Conservation (phyloP, 2,329 filamentous ascomycete species). For the Helotiales sp. region DNA sequence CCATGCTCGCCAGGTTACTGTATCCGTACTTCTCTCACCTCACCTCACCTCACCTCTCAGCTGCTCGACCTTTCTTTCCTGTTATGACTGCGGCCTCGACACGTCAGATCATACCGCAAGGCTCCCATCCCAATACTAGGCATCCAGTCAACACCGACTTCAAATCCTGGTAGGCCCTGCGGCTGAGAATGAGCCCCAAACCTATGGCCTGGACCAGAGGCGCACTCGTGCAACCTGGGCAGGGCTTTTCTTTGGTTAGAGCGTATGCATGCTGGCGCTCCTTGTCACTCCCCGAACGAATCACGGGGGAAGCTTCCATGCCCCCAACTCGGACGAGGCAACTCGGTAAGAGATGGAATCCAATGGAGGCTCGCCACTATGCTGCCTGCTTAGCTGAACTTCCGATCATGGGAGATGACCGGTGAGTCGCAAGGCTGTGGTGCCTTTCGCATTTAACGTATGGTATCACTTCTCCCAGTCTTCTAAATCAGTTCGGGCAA, state of each 20-base stretch:
- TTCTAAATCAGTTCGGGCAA: neutral
- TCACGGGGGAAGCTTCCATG: neutral
- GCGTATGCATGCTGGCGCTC: neutral
- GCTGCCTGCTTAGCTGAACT: constrained; percentile 7
- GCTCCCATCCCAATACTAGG: neutral
- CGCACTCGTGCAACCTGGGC: constrained; percentile 11
- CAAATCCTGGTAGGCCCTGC: neutral
- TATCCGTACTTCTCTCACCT: too few relatives aligned
- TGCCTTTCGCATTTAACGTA: neutral
- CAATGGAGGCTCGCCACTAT: constrained; percentile 10
- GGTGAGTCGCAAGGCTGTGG: constrained; percentile 26
- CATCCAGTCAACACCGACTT: neutral
- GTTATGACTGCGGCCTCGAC: too few relatives aligned
- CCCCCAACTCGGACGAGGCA: constrained; percentile 14
- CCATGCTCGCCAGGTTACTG: too few relatives aligned
- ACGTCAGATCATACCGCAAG: constrained; percentile 1
- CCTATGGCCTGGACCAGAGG: neutral
- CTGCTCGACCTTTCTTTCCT: neutral
- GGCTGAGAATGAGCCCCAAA: constrained; percentile 12
- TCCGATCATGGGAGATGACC: neutral
- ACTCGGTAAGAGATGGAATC: constrained; percentile 13
- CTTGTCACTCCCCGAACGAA: constrained; percentile 7
- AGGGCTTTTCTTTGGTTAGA: constrained; percentile 11
- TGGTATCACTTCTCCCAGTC: neutral
- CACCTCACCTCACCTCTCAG: too few relatives aligned